Evolutionary conservation across 495 filamentous ascomycete genomes (phyloP), one percentile per base, ranked within the genome.

Genomic region (Talaromyces trachyspermus): DNA sequence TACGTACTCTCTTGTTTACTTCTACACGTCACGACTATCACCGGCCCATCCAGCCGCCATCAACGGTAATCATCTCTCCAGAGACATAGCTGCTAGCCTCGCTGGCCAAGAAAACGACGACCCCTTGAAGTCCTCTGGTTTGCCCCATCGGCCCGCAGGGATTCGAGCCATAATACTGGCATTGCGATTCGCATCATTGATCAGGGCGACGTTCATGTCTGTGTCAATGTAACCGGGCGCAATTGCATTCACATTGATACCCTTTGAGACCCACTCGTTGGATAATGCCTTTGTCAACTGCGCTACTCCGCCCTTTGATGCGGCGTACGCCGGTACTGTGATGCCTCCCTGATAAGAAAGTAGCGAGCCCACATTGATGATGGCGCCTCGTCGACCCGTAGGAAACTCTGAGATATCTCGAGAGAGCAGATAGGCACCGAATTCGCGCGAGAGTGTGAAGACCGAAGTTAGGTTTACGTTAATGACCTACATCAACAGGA

Each of bases 31-130:
- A 26, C 6, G 20, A 42, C 17, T 39, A 18, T 40, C 69, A 95
- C 70, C 88, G 70, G 6, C 88, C 87, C 89, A 95, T 94, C 88
- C 89, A 95, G 27, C 90, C 89, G 20, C 90, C 90, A 70, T 95
- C 89, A 36, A 95, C 86, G 4, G 85, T 80, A 49, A 95, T 50
- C 0, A 85, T 69, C 56, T 91, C 85, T 0, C 89, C 90, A 46
- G 75, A 85, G 9, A 96, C 84, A 71, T 95, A 95, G 22, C 63
- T 75, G 55, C 86, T 87, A 25, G 84, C 86, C 57, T 64, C 72
- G 62, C 83, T 82, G 11, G 87, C 87, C 48, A 95, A 65, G 58
- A 80, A 95, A 10, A 96, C 82, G 1, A 84, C 76, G 5, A 75
- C 79, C 90, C 90, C 71, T 90, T 89, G 57, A 95, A 94, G 63